Evolutionary conservation across 2,329 filamentous ascomycete genomes (phyloP), one percentile per base, ranked within the genome.

Genomic region (Diaporthe capsici): DNA sequence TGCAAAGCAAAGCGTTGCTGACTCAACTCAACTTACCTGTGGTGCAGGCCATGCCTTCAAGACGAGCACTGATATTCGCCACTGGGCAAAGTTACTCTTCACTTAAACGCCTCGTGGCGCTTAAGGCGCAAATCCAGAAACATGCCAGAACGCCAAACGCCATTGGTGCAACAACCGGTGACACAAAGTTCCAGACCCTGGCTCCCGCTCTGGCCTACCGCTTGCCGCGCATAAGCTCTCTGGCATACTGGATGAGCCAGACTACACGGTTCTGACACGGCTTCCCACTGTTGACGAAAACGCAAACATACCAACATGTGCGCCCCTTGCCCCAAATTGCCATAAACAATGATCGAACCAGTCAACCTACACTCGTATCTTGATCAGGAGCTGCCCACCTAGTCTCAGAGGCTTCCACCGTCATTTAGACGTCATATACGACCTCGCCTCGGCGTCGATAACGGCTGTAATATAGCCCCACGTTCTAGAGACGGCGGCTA

Each of bases 91-190:
- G 6, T 37, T 44, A 22, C 22, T 53, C 57, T 37, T 34, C 15
- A 72, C 73, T 37, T 71, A 57, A 55, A 65, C 44, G 60, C 44
- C 44, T 44, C 20, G 72, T 70, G 61, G 74, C 74, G 74, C 74
- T 75, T 75, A 73, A 47, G 74, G 74, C 74, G 70, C 74, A 72
- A 73, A 60, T 72, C 31, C 60, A 75, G 70, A 72, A 72, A 72
- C 74, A 65, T 55, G 58, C 28, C 72, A 73, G 42, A 28, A 73
- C 51, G 72, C 49, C 58, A 25, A 39, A 61, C 74, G 74, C 47
- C 71, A 65, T 42, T 51, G 28, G 58, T 63, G 70, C 58, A 28
- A 65, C 65, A 68, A 53, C 47, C 47, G 47, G 65, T 68, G 71
- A 65, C 71, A 67, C 60, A 73, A 39, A 63, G 51, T 37, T 60